Base-by-base conservation (phyloP, 2,329 filamentous ascomycete species). In the Celoporthe dispersa region DNA sequence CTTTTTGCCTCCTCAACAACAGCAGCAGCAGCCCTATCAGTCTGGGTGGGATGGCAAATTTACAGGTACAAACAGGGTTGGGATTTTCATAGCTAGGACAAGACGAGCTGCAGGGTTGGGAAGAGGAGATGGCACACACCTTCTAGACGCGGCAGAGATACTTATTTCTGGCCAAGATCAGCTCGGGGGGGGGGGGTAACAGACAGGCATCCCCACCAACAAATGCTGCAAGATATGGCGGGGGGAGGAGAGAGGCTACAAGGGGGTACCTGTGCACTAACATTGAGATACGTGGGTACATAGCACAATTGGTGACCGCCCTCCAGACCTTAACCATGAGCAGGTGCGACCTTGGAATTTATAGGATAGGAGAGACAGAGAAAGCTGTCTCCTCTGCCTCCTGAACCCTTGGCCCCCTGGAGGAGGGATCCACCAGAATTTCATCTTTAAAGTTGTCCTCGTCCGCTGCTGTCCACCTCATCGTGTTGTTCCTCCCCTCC, bases 401-500 rank as follows among this genome's bases (percentile, higher is more conserved):
- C 67, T 71, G 64, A 66, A 67, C 70, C 64, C 61, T 53, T 53
- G 55, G 60, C 63, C 70, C 70, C 64, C 70, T 71, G 70, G 64
- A 67, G 55, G 25, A 41, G 28, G 60, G 67, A 67, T 59, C 70
- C 70, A 71, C 70, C 68, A 67, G 68, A 55, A 62, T 62, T 64
- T 69, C 68, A 67, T 69, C 70, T 71, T 71, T 71, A 71, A 71
- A 71, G 70, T 71, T 69, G 70, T 71, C 70, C 70, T 67, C 63
- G 68, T 70, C 70, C 70, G 41, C 55, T 55, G 39, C 62, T 60
- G 59, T 65, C 60, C 59, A 60, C 33, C 31, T 64, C 48, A 39
- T 55, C 44, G 11, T n/a, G 19, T 35, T 68, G 64, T 65, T 51
- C 60, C 61, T 60, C 57, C 64, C 44, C 66, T 53, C 62, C 57